Base-by-base conservation (phyloP, 148 eudicot genomes). In the Fagopyrum homotropicum region DNA sequence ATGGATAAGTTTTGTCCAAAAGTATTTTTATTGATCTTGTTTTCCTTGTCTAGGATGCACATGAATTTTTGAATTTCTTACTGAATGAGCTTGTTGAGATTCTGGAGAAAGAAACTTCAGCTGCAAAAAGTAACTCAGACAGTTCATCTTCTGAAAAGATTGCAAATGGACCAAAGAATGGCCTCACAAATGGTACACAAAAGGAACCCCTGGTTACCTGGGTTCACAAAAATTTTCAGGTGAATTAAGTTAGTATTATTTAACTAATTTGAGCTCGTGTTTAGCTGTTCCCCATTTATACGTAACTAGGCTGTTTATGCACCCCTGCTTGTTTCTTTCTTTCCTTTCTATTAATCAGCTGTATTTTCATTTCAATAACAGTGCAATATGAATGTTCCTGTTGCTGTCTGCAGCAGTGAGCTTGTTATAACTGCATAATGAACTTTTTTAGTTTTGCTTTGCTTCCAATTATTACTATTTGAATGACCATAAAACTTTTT, bases 221-320 rank as follows among this genome's bases (percentile, higher is more conserved):
- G 93, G 93, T 89, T 77, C 93, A 89, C 76, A 85, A 89, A 77
- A 89, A 89, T 80, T 89, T 89, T 82, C 93, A 89, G 89, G 93
- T 89, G 55, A 72, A 57, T 50, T 73, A 43, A 15, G 6, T 43
- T 35, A 66, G 46, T 43, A 14, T 14, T 66, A 12, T 64, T 12
- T 11, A 14, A 66, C 6, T 43, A 14, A 66, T 61, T 61, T 61
- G 68, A 61, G 30, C 43, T 61, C 44, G 35, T 26, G 1, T 12
- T 52, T 61, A 61, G 43, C 68, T 61, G 29, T 61, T 29, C 22
- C 10, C 68, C 5, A 17, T 22, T 60, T 60, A 60, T 43, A 2
- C 4, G 70, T 45, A 40, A 45, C 15, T 64, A 4, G 8, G 45
- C 17, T 35, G 45, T 30, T 64, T 64, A 64, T 64, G 7, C 45